Percentiles rank a stretch among this genome's conserved stretches.
phyloP scores from a whole-genome alignment of 768 basidiomycete species.

The Kwoniella sp. region DNA sequence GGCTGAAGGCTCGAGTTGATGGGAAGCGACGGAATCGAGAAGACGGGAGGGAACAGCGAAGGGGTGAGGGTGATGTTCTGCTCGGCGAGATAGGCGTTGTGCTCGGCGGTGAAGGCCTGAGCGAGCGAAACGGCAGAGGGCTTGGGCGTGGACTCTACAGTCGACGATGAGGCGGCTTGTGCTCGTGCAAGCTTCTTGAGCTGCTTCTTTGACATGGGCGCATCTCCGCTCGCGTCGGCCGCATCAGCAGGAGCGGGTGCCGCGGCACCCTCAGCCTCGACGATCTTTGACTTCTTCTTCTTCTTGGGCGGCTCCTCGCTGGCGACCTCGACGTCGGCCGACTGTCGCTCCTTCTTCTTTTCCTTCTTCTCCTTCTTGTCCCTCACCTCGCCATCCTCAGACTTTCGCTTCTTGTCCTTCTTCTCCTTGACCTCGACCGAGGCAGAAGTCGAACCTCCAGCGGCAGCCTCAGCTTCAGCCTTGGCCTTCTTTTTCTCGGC shows the following conservation, averaged over 20 bases:
- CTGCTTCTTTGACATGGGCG: constrained; percentile 23
- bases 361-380: constrained; percentile 46
- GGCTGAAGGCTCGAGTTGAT: constrained; percentile 62
- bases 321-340: not conserved
- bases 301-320: constrained; percentile 21
- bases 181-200: constrained; percentile 37
- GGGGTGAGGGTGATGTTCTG: constrained; percentile 69
- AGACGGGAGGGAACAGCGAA: constrained; percentile 60
- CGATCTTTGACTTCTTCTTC: constrained; percentile 15
- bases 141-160: constrained; percentile 12
- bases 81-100: constrained; percentile 63
- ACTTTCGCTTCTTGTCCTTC: constrained; percentile 23
- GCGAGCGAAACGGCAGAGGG: constrained; percentile 39
- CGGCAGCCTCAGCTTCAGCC: constrained; percentile 3
- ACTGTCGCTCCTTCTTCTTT: constrained; percentile 21
- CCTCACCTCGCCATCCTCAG: constrained; percentile 44
- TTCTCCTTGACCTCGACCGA: constrained; percentile 12
- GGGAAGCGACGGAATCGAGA: constrained; percentile 66
- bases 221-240: not conserved
- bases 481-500: constrained; percentile 13
- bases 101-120: constrained; percentile 52
- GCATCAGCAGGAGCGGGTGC: constrained; percentile 10
- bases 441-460: not conserved
- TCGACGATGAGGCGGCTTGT: constrained; percentile 12
- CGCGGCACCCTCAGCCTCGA: not conserved